Conservation (phyloP, 2,329 filamentous ascomycete species). For the Penicillium sp. region DNA sequence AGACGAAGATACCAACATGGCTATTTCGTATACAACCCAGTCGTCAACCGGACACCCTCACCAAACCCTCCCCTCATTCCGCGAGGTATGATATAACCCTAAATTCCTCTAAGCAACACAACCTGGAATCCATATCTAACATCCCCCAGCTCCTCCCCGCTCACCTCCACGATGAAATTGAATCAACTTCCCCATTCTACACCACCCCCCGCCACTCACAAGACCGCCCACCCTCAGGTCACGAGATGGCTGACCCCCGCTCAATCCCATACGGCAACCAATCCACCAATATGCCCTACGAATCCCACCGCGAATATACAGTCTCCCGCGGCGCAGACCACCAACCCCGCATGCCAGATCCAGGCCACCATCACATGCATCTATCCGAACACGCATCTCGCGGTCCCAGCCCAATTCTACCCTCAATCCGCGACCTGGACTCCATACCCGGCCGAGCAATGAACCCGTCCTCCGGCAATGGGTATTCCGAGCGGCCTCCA, state of each 20-base stretch:
- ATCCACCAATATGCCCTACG: conserved; percentile 24
- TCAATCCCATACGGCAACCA: conserved; percentile 27
- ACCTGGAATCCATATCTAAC: conserved; percentile 10
- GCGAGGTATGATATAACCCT: conserved; percentile 34
- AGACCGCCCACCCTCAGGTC: conserved; percentile 32
- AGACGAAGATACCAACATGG: conserved; percentile 40
- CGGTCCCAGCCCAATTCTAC: conserved; percentile 39
- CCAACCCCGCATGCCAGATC: conserved; percentile 23
- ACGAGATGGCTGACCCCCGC: conserved; percentile 33
- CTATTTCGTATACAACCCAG: conserved; percentile 40
- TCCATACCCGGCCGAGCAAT: conserved; percentile 33
- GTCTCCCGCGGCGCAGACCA: conserved; percentile 20
- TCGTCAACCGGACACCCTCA: conserved; percentile 30
- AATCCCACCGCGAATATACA: conserved; percentile 30
- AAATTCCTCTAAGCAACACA: neutral
- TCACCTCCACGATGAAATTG: conserved; percentile 45
- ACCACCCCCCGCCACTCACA: conserved; percentile 30
- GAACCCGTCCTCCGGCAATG: conserved; percentile 16
- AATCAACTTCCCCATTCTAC: conserved; percentile 37
- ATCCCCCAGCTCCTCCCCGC: conserved; percentile 37
- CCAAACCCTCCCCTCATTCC: conserved; percentile 40
- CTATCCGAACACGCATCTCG: conserved; percentile 28
- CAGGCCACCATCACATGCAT: conserved; percentile 20
- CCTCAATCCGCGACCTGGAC: conserved; percentile 39
- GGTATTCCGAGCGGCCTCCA: conserved; percentile 29